Evolutionary conservation across 1,284 basidiomycete genomes (phyloP).

Genomic region (Volvariella volvacea): DNA sequence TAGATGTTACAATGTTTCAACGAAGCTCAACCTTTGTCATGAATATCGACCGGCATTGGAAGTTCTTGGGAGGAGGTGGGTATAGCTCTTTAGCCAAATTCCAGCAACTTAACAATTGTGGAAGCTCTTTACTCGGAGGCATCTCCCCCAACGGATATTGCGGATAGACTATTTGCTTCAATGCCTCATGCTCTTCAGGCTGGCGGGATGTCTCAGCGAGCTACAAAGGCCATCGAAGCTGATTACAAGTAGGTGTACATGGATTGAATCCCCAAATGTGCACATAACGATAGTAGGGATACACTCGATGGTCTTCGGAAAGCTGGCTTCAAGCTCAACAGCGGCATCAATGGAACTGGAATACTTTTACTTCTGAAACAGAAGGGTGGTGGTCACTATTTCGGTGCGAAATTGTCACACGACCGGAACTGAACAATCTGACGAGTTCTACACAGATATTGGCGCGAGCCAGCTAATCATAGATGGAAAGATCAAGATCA

Average conservation of each 20-base stretch:
- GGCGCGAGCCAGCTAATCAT: conserved; percentile 61
- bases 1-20: conserved; percentile 22
- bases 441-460: conserved; percentile 38
- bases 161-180: conserved; percentile 41
- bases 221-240: conserved; percentile 40
- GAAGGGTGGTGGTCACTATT: conserved; percentile 29
- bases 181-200: conserved; percentile 34
- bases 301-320: conserved; percentile 44
- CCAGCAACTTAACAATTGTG: conserved; percentile 1
- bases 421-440: neutral
- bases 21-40: conserved; percentile 18
- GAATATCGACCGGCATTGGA: conserved; percentile 13
- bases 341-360: conserved; percentile 46
- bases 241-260: conserved; percentile 38
- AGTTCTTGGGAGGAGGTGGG: conserved; percentile 18
- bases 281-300: conserved; percentile 28
- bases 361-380: conserved; percentile 18
- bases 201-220: conserved; percentile 36
- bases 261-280: neutral
- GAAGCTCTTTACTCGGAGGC: conserved; percentile 45
- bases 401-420: conserved; percentile 21
- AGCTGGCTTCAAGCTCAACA: conserved; percentile 49
- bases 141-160: conserved; percentile 39
- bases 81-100: neutral
- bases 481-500: conserved; percentile 66